Conservation (phyloP, 2,329 filamentous ascomycete species). For the Verruconis gallopava region DNA sequence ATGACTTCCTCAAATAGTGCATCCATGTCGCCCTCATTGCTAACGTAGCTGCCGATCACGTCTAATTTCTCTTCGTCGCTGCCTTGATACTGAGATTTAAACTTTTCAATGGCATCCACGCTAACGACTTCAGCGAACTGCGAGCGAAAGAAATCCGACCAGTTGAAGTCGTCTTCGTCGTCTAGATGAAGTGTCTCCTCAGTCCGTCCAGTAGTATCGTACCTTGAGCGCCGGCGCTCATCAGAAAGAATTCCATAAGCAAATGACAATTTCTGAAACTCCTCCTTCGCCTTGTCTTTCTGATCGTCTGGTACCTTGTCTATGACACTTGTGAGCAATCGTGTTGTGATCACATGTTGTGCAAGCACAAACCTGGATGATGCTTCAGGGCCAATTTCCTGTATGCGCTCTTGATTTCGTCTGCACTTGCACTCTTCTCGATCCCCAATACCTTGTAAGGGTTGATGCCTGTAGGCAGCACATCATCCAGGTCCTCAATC, state of each 20-base stretch:
- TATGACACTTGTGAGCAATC: slow-evolving; percentile 18
- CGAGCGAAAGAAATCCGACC: slow-evolving; percentile 76
- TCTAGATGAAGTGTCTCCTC: slow-evolving; percentile 59
- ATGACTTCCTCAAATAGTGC: slow-evolving; percentile 71
- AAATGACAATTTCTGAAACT: slow-evolving; percentile 84
- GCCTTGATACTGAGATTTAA: slow-evolving; percentile 67
- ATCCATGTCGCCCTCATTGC: slow-evolving; percentile 62
- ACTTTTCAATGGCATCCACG: slow-evolving; percentile 58
- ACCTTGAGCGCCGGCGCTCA: slow-evolving; percentile 63
- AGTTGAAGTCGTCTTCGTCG: slow-evolving; percentile 70
- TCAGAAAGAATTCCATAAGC: slow-evolving; percentile 91
- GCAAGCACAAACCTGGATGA: slow-evolving; percentile 46
- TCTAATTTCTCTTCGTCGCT: slow-evolving; percentile 76
- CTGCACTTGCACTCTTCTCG: slow-evolving; percentile 54
- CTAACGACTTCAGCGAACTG: slow-evolving; percentile 71
- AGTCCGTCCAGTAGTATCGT: slow-evolving; percentile 82
- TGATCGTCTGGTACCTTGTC: slow-evolving; percentile 63
- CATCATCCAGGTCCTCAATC: slow-evolving; percentile 38
- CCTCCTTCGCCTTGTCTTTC: slow-evolving; percentile 60
- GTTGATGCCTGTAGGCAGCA: slow-evolving; percentile 53
- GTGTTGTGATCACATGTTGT: slow-evolving; percentile 11
- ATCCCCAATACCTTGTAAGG: slow-evolving; percentile 74
- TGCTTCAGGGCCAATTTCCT: slow-evolving; percentile 78
- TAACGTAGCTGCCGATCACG: slow-evolving; percentile 62
- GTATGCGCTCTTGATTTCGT: slow-evolving; percentile 82